Percentiles rank a stretch among this genome's conserved stretches.
phyloP scores from a whole-genome alignment of 345 rosid species.

The Pistacia integerrima region DNA sequence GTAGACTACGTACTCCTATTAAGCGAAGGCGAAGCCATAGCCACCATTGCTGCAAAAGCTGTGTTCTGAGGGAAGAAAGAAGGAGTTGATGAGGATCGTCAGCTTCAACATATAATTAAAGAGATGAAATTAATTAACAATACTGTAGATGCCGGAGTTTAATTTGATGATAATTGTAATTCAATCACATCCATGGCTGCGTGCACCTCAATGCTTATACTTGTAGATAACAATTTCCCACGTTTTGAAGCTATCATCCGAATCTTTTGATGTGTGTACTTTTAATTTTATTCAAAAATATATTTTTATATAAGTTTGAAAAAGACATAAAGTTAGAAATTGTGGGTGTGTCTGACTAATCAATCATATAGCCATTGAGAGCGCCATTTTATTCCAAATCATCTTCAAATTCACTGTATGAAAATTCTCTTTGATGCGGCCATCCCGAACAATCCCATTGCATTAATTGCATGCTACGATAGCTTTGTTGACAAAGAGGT shows the following conservation, averaged over 20 bases:
- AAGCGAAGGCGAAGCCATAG: neutral
- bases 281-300: neutral
- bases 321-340: conserved; percentile 43
- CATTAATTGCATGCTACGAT: conserved; percentile 7
- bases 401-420: conserved; percentile 21
- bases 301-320: conserved; percentile 17
- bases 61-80: too few relatives aligned
- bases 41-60: neutral
- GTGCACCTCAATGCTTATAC: conserved; percentile 52
- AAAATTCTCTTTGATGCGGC: conserved; percentile 31
- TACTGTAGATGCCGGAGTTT: neutral
- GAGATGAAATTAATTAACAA: too few relatives aligned
- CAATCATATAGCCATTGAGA: conserved; percentile 21
- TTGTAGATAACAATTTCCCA: conserved; percentile 77
- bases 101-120: too few relatives aligned
- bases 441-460: conserved; percentile 15
- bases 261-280: conserved; percentile 51
- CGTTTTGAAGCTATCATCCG: conserved; percentile 57
- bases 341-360: conserved; percentile 25
- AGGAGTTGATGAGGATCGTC: too few relatives aligned
- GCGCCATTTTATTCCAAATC: conserved; percentile 26
- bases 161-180: neutral
- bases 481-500: conserved; percentile 27
- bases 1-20: neutral
- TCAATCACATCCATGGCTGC: conserved; percentile 41